Conservation (phyloP, 768 basidiomycete species). For the Tephrocybe sp. region DNA sequence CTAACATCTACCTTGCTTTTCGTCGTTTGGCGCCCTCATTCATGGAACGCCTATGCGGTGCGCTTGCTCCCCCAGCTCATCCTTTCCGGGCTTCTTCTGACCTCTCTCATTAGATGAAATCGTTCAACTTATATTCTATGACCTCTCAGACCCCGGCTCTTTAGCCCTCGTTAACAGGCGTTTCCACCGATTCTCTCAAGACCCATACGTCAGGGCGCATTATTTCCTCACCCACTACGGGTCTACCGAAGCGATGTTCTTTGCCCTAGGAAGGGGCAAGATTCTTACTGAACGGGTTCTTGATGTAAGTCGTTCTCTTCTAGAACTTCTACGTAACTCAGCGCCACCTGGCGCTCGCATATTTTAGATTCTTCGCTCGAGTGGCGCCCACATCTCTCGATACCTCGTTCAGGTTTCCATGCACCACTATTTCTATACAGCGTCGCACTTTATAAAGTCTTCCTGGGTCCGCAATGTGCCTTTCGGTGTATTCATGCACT, state of each 20-base stretch:
- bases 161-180: slow-evolving; percentile 61
- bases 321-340: slow-evolving; percentile 6
- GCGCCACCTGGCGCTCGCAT: not conserved
- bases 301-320: slow-evolving; percentile 52
- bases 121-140: slow-evolving; percentile 71
- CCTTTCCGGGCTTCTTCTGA: slow-evolving; percentile 12
- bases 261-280: slow-evolving; percentile 73
- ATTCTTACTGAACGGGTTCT: slow-evolving; percentile 64
- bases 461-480: slow-evolving; percentile 70
- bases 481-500: slow-evolving; percentile 60
- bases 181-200: slow-evolving; percentile 61
- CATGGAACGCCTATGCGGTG: slow-evolving; percentile 73
- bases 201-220: slow-evolving; percentile 74
- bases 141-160: slow-evolving; percentile 63
- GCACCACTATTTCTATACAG: slow-evolving; percentile 76
- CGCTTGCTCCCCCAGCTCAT: slow-evolving; percentile 25
- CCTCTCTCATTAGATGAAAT: slow-evolving; percentile 50
- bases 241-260: slow-evolving; percentile 65
- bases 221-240: slow-evolving; percentile 81
- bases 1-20: slow-evolving; percentile 7
- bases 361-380: slow-evolving; percentile 65
- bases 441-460: slow-evolving; percentile 73
- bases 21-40: slow-evolving; percentile 19
- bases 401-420: slow-evolving; percentile 78
- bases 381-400: slow-evolving; percentile 77